Evolutionary conservation across 1,284 basidiomycete genomes (phyloP).

Genomic region (Polyporus tsugae): DNA sequence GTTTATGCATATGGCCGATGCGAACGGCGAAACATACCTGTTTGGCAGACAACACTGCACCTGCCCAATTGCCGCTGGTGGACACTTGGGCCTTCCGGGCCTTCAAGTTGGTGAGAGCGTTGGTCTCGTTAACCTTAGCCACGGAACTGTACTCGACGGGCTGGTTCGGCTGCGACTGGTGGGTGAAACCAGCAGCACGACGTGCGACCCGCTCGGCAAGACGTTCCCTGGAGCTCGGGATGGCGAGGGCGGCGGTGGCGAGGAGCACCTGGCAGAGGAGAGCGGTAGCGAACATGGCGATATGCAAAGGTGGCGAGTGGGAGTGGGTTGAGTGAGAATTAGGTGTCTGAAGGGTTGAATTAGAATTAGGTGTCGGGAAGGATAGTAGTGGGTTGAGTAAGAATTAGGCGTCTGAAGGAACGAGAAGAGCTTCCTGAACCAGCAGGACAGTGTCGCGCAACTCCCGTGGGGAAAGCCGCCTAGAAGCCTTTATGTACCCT

Average conservation of each 20-base stretch:
- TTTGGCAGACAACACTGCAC: constrained; percentile 33
- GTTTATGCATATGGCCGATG: too few relatives aligned
- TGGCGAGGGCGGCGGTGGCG: constrained; percentile 33
- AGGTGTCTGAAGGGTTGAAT: constrained; percentile 24
- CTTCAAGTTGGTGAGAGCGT: constrained; percentile 24
- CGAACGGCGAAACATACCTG: constrained; percentile 24
- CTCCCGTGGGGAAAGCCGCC: too few relatives aligned
- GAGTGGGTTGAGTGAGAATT: constrained; percentile 25
- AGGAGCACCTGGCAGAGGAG: constrained; percentile 34
- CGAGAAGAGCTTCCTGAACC: too few relatives aligned
- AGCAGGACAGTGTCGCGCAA: too few relatives aligned
- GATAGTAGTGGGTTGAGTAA: constrained; percentile 20
- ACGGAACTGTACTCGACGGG: neutral
- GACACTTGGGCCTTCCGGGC: constrained; percentile 23
- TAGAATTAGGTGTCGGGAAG: neutral
- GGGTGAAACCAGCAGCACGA: constrained; percentile 23
- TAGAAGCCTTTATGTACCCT: too few relatives aligned
- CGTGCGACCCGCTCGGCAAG: constrained; percentile 29
- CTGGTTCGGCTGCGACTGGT: constrained; percentile 30
- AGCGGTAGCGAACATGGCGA: constrained; percentile 30
- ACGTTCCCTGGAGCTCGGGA: constrained; percentile 31
- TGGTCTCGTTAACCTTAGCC: constrained; percentile 11
- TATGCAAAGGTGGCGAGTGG: constrained; percentile 19
- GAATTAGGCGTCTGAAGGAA: neutral
- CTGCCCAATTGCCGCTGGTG: constrained; percentile 41